Evolutionary conservation across 306 rosid species (phyloP).

Genomic region (Coriaria nepalensis): DNA sequence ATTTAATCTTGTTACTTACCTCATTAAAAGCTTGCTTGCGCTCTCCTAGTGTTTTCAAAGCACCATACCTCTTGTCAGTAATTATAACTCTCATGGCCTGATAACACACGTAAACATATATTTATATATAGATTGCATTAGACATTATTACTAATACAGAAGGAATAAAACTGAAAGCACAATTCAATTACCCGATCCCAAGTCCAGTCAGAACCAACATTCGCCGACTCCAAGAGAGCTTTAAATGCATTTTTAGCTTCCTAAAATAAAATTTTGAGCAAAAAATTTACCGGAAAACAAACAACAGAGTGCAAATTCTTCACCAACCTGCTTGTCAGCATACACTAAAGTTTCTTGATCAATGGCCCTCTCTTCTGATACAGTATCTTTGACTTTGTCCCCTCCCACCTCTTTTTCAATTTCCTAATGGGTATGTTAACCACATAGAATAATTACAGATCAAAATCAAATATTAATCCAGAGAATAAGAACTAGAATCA

Average conservation of each 20-base stretch:
- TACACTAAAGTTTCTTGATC: conserved; percentile 56
- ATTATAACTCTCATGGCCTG: conserved; percentile 87
- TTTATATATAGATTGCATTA: not conserved
- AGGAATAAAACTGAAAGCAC: not conserved
- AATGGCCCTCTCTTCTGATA: conserved; percentile 42
- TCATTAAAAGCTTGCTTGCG: conserved; percentile 89
- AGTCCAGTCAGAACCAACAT: conserved; percentile 88
- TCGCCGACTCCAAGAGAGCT: conserved; percentile 68
- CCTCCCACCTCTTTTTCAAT: conserved; percentile 27
- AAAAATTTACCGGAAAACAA: conserved; percentile 12
- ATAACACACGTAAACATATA: conserved; percentile 9
- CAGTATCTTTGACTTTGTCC: conserved; percentile 40
- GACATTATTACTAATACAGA: not conserved
- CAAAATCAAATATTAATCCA: conserved; percentile 8
- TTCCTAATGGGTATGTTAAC: conserved; percentile 24
- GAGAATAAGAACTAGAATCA: conserved; percentile 13
- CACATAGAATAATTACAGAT: conserved; percentile 4
- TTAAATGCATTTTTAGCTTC: conserved; percentile 87
- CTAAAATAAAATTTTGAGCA: conserved; percentile 22
- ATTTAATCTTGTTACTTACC: conserved; percentile 25
- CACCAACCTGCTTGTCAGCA: conserved; percentile 57
- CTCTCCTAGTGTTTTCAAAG: conserved; percentile 83
- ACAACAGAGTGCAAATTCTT: conserved; percentile 10
- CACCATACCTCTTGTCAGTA: conserved; percentile 81
- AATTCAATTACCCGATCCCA: conserved; percentile 84